Evolutionary conservation across 1,284 basidiomycete species (phyloP).

Genomic region (Coniophora puteana): DNA sequence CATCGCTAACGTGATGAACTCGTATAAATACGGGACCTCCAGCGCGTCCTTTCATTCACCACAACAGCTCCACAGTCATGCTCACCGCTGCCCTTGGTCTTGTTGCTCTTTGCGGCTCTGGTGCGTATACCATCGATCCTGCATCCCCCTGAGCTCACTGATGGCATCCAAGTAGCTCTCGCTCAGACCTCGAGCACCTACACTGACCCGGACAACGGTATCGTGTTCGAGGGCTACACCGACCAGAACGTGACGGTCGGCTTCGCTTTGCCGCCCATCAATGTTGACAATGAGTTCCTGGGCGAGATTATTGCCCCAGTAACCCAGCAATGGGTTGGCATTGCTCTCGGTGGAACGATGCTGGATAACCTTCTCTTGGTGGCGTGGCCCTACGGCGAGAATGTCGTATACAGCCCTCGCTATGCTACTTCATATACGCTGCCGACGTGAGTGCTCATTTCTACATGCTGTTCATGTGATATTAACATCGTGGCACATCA

Average conservation of each 20-base stretch:
- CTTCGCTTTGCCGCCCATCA: conserved; percentile 27
- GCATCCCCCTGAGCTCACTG: background rate
- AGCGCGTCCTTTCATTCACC: too few species aligned
- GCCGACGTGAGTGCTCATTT: background rate
- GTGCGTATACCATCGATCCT: background rate
- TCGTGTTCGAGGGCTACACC: conserved; percentile 35
- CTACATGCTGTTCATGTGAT: too few species aligned
- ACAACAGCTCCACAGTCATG: too few species aligned
- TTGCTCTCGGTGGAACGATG: conserved; percentile 35
- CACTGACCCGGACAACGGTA: conserved; percentile 29
- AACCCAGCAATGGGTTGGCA: conserved; percentile 34
- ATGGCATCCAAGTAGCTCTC: conserved; percentile 14
- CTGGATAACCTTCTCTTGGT: conserved; percentile 32
- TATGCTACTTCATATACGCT: conserved; percentile 28
- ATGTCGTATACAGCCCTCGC: conserved; percentile 34
- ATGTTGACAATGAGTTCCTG: conserved; percentile 33
- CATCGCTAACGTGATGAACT: too few species aligned
- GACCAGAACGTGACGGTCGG: conserved; percentile 34
- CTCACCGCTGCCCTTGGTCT: too few species aligned
- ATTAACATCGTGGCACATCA: background rate
- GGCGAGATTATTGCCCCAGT: conserved; percentile 37
- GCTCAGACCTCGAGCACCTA: conserved; percentile 25
- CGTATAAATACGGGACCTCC: too few species aligned
- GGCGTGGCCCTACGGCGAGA: conserved; percentile 37
- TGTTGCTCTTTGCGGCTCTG: background rate